phyloP scores from a whole-genome alignment of 192 early-diverging fungal species.

The Coemansia sp. region DNA sequence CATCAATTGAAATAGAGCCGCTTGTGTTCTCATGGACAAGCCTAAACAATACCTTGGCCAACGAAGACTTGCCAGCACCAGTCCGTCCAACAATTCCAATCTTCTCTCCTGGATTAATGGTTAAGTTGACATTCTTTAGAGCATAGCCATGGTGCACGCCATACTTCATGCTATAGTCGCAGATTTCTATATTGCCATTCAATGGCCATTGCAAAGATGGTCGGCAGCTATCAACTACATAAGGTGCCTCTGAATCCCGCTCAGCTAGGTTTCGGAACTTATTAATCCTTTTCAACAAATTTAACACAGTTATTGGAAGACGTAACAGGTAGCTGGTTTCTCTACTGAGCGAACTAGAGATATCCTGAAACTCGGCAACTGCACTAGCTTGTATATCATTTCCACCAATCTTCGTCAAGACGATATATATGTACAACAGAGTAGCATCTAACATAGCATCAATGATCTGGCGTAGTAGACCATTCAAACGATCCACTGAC shows the following conservation, averaged over 20 bases:
- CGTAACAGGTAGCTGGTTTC: too few species aligned
- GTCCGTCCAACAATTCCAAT: constrained; percentile 61
- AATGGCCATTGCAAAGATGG: constrained; percentile 27
- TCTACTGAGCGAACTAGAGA: neutral
- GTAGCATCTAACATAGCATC: neutral
- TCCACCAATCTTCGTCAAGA: neutral
- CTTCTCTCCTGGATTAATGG: constrained; percentile 60
- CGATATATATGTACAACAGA: neutral
- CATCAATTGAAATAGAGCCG: constrained; percentile 73
- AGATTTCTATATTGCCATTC: constrained; percentile 27
- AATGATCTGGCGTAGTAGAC: neutral
- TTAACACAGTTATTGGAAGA: neutral
- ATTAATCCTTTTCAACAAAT: neutral
- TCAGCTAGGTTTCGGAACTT: neutral
- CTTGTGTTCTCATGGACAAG: constrained; percentile 61
- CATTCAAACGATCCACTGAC: neutral
- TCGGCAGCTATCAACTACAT: neutral
- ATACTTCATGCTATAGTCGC: constrained; percentile 27
- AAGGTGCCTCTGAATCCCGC: constrained; percentile 15
- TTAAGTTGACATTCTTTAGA: constrained; percentile 48
- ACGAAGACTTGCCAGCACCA: constrained; percentile 67
- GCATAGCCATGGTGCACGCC: constrained; percentile 16
- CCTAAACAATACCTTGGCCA: constrained; percentile 62
- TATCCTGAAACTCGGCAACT: neutral
- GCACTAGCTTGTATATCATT: neutral